Conservation (phyloP, 306 rosid genomes). For the Vigna reflexopilosa region DNA sequence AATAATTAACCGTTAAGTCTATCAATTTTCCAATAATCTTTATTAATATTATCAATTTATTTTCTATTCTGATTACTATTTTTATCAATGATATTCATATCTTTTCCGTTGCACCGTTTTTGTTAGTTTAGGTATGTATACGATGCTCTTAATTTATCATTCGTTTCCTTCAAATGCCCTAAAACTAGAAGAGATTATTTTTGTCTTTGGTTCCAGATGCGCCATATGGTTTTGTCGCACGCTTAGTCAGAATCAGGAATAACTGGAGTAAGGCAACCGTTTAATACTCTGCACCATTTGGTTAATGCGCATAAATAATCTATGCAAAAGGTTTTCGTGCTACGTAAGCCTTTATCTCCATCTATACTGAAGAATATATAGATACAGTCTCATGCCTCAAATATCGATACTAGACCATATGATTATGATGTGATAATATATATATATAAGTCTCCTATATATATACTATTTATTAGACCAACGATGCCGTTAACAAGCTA, state of each 20-base stretch:
- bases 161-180: neutral
- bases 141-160: neutral
- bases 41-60: no score
- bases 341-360: constrained; percentile 12
- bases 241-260: constrained; percentile 28
- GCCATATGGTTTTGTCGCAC: constrained; percentile 37
- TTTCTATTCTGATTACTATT: no score
- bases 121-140: no score
- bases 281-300: constrained; percentile 9
- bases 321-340: constrained; percentile 13
- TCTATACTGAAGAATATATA: neutral
- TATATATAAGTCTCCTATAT: neutral
- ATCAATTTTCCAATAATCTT: no score
- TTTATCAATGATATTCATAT: no score
- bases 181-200: neutral
- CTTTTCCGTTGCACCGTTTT: neutral
- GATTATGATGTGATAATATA: neutral
- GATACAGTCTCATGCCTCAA: constrained; percentile 27
- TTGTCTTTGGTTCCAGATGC: constrained; percentile 29
- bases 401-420: neutral
- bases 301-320: constrained; percentile 24
- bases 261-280: neutral
- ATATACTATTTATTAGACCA: no score
- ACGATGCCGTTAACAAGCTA: no score
- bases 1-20: no score